A percentile compares a stretch with the other conserved stretches of the same genome.
Conservation (phyloP, 2,329 filamentous ascomycete genomes). For the Orbilia javanica region DNA sequence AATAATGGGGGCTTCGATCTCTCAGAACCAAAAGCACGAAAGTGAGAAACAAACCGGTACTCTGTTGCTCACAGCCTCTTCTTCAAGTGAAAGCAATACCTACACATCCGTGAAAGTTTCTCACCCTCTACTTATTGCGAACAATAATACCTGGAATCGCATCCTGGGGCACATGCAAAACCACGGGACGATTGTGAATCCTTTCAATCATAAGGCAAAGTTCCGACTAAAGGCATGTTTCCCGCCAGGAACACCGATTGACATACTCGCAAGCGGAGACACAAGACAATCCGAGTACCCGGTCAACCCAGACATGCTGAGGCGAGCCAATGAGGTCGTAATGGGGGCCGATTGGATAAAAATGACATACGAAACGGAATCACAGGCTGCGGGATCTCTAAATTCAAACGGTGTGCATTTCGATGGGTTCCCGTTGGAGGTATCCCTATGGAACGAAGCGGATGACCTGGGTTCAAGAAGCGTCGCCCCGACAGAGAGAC, state of each 20-base stretch:
- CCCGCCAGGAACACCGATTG: constrained; percentile 40
- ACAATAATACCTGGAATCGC: constrained; percentile 53
- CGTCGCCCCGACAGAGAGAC: constrained; percentile 29
- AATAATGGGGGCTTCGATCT: not conserved
- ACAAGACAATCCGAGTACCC: constrained; percentile 49
- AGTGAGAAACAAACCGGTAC: constrained; percentile 10
- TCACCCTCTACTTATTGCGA: constrained; percentile 42
- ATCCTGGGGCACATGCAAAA: constrained; percentile 51
- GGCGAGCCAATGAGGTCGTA: constrained; percentile 50
- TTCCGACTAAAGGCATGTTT: constrained; percentile 45
- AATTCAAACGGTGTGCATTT: constrained; percentile 52
- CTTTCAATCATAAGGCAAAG: constrained; percentile 51
- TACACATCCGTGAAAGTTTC: constrained; percentile 46
- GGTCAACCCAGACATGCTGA: constrained; percentile 46
- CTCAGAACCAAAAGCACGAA: constrained; percentile 24
- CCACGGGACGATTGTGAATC: constrained; percentile 53
- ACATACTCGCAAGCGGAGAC: constrained; percentile 49
- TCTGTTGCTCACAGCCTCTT: not conserved
- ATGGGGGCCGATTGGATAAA: constrained; percentile 55
- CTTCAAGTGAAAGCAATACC: constrained; percentile 27
- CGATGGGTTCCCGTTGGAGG: constrained; percentile 47
- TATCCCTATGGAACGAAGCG: constrained; percentile 40
- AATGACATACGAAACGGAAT: constrained; percentile 53
- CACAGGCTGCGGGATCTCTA: constrained; percentile 34
- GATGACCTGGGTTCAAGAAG: constrained; percentile 35